Evolutionary conservation across 1,284 basidiomycete genomes (phyloP), one percentile per base, ranked within the genome.

Genomic region (Pseudozyma flocculosa): DNA sequence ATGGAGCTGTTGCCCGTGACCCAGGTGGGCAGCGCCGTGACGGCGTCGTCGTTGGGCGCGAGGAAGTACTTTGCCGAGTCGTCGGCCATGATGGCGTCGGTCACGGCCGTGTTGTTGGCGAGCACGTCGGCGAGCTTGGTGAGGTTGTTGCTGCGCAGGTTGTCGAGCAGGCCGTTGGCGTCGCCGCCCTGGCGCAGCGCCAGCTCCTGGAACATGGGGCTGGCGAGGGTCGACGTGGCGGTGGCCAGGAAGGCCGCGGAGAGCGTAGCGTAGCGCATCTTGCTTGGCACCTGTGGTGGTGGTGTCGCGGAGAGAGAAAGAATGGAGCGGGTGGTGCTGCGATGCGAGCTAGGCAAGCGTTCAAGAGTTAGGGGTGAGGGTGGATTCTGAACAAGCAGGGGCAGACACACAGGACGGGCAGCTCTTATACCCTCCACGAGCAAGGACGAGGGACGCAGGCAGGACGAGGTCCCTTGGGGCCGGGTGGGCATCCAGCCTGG

Each of bases 21-120:
- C 54, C 58, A 65, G 1, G 36, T 34, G 3, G 64, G 68, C 4
- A 70, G 48, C 34, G 41, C 50, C 30, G 48, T 36, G 21, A 69
- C 54, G 17, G 68, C 68, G 8, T 54, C 50, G 55, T 70, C 49
- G 26, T 51, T 54, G 9, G 68, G 68, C 10, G 68, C 68, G 23
- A 68, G 53, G 26, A 70, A 45, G 18, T 50, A 50, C 54, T 65
- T 65, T 11, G 50, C 45, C 32, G 54, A 48, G 38, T 43, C 49
- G 46, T 65, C 62, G 24, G 50, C 54, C n/a, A 65, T 47, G 34
- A 65, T 65, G 42, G 51, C 50, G 14, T 65, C 58, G 3, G 62
- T 65, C 22, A 65, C 62, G 8, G 57, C 37, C 17, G 62, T 43
- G 47, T 65, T 50, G 41, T 61, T 47, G 19, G 50, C 50, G 24